Conservation (phyloP, 768 basidiomycete species). For the Heimioporus sp. region DNA sequence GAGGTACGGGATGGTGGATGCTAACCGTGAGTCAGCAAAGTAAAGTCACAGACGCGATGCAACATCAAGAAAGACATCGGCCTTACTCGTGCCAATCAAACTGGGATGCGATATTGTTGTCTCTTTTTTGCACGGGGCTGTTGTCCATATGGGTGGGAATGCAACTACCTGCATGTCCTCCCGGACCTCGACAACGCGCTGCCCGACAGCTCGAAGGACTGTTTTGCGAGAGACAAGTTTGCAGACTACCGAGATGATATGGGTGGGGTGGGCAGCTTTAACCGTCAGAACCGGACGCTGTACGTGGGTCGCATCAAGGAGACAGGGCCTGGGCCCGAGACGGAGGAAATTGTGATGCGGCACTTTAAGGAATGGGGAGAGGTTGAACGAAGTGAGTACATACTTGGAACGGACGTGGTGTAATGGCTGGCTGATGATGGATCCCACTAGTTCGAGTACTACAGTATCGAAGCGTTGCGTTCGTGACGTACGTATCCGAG, state of each 20-base stretch:
- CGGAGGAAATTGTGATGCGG: slow-evolving; percentile 83
- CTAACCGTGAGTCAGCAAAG: slow-evolving; percentile 57
- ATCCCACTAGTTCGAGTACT: slow-evolving; percentile 70
- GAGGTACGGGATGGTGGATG: background rate
- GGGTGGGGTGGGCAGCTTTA: slow-evolving; percentile 98
- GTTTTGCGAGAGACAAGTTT: slow-evolving; percentile 96
- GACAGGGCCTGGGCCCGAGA: slow-evolving; percentile 83
- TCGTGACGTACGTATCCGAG: slow-evolving; percentile 92
- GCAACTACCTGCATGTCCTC: slow-evolving; percentile 90
- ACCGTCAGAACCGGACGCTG: slow-evolving; percentile 88
- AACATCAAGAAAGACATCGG: slow-evolving; percentile 86
- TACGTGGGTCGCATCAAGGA: slow-evolving; percentile 96
- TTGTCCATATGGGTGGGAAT: slow-evolving; percentile 98
- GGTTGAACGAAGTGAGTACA: slow-evolving; percentile 80
- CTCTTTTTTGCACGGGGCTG: slow-evolving; percentile 95
- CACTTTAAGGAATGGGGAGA: slow-evolving; percentile 98
- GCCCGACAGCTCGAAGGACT: slow-evolving; percentile 93
- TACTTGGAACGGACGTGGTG: background rate
- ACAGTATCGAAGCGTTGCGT: slow-evolving; percentile 93
- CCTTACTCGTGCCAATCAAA: slow-evolving; percentile 92
- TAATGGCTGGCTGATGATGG: slow-evolving; percentile 8
- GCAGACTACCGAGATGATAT: slow-evolving; percentile 98
- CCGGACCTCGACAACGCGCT: slow-evolving; percentile 67
- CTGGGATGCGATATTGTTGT: slow-evolving; percentile 89
- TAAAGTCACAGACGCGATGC: slow-evolving; percentile 91